A percentile compares a stretch with the other conserved stretches of the same genome.
phyloP scores from a whole-genome alignment of 352 stramenopile genomes.

The Pythium apleroticum region DNA sequence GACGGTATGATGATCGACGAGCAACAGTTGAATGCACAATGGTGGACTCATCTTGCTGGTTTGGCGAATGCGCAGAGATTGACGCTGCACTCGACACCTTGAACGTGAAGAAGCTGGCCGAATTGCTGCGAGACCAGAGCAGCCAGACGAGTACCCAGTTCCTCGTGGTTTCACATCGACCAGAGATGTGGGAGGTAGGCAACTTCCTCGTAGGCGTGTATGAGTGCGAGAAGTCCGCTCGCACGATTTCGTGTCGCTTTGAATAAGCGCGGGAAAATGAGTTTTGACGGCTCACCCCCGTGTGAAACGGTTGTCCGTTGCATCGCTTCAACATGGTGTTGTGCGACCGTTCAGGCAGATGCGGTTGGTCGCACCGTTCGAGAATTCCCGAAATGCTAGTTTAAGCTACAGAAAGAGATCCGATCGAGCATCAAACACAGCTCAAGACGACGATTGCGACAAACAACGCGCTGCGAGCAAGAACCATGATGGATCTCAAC shows the following conservation, averaged over 20 bases:
- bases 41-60: too few relatives aligned
- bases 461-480: neutral
- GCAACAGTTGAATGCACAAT: too few relatives aligned
- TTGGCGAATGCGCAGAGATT: constrained; percentile 38
- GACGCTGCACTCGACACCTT: constrained; percentile 40
- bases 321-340: constrained; percentile 5
- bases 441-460: neutral
- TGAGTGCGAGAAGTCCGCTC: constrained; percentile 30
- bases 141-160: constrained; percentile 31
- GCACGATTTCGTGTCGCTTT: constrained; percentile 30
- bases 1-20: constrained; percentile 29
- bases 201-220: constrained; percentile 33
- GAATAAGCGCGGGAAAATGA: constrained; percentile 17
- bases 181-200: constrained; percentile 36
- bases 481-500: constrained; percentile 51
- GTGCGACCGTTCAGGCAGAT: constrained; percentile 22
- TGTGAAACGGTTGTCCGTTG: constrained; percentile 23
- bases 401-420: neutral
- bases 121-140: constrained; percentile 29
- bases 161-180: constrained; percentile 36
- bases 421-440: too few relatives aligned
- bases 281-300: neutral
- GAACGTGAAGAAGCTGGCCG: constrained; percentile 34
- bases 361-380: neutral
- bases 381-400: neutral